Conservation (phyloP, 1,284 basidiomycete genomes). For the Somion occarium region DNA sequence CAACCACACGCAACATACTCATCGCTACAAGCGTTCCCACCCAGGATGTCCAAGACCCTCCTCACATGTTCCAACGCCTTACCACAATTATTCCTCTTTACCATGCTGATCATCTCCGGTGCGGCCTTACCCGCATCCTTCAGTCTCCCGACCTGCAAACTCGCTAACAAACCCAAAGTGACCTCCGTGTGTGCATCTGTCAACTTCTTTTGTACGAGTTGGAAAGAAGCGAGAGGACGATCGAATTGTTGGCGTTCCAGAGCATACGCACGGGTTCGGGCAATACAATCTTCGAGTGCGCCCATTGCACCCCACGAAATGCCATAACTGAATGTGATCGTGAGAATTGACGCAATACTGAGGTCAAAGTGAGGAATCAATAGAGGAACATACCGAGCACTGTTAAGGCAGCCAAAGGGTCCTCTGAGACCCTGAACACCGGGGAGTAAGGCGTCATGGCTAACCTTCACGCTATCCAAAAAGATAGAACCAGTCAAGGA, state of each 20-base stretch:
- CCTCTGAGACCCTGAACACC: conserved; percentile 73
- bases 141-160: conserved; percentile 77
- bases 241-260: conserved; percentile 89
- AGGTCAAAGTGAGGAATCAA: background rate
- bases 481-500: conserved; percentile 93
- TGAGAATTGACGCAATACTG: background rate
- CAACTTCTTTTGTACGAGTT: conserved; percentile 95
- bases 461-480: conserved; percentile 79
- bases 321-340: conserved; percentile 50
- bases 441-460: conserved; percentile 71
- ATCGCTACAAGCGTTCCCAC: conserved; percentile 87
- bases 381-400: conserved; percentile 54
- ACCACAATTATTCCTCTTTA: conserved; percentile 96
- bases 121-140: conserved; percentile 80
- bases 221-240: conserved; percentile 89
- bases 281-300: conserved; percentile 88
- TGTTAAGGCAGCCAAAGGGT: conserved; percentile 90
- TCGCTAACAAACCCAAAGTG: conserved; percentile 78
- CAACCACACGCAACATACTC: too few species aligned
- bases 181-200: conserved; percentile 89
- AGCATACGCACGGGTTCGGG: conserved; percentile 78
- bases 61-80: conserved; percentile 84
- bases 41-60: conserved; percentile 81
- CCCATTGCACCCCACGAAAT: conserved; percentile 96
- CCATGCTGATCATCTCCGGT: conserved; percentile 92